A percentile compares a stretch with the other conserved stretches of the same genome.
These are phyloP conservation scores for Heterococcus sp. DNA, from an alignment of 108 stramenopile genomes.

Conservation along the genomic window DNA sequence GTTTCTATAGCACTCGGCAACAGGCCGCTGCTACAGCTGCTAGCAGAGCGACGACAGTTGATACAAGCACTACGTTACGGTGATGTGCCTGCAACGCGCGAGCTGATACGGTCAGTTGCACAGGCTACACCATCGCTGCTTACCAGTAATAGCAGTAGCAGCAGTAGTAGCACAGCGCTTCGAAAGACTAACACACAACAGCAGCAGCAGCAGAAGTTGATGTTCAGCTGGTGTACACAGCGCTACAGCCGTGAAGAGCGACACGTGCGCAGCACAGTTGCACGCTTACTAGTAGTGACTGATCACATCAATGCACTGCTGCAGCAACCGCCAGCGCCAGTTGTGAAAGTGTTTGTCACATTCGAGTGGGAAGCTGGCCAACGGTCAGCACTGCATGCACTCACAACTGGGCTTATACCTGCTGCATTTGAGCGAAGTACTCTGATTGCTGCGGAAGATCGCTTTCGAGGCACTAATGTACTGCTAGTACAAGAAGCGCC, in stretches of 20 bases:
- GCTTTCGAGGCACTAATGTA: conserved; percentile 57
- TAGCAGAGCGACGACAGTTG: conserved; percentile 47
- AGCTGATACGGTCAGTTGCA: too few species aligned
- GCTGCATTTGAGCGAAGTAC: conserved; percentile 45
- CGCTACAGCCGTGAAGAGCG: too few species aligned
- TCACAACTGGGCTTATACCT: conserved; percentile 59
- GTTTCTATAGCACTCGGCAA: conserved; percentile 73
- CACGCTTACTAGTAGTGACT: conserved; percentile 1
- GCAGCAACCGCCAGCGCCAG: conserved; percentile 44
- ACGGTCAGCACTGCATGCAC: conserved; percentile 59
- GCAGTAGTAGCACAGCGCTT: too few species aligned
- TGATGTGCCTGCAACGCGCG: too few species aligned
- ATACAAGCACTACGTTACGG: too few species aligned
- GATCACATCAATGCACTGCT: conserved; percentile 65
- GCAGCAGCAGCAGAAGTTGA: too few species aligned
- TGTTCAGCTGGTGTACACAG: too few species aligned
- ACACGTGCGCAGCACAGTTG: too few species aligned
- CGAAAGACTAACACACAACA: too few species aligned
- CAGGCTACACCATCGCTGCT: too few species aligned
- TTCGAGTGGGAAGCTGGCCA: conserved; percentile 78
- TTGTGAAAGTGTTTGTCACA: conserved; percentile 66
- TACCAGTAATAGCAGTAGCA: too few species aligned
- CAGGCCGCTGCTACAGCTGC: conserved; percentile 52
- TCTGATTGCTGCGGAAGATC: conserved; percentile 36
- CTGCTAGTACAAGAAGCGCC: conserved; percentile 59